Evolutionary conservation across 306 rosid genomes (phyloP).

Genomic region (Malus fusca): DNA sequence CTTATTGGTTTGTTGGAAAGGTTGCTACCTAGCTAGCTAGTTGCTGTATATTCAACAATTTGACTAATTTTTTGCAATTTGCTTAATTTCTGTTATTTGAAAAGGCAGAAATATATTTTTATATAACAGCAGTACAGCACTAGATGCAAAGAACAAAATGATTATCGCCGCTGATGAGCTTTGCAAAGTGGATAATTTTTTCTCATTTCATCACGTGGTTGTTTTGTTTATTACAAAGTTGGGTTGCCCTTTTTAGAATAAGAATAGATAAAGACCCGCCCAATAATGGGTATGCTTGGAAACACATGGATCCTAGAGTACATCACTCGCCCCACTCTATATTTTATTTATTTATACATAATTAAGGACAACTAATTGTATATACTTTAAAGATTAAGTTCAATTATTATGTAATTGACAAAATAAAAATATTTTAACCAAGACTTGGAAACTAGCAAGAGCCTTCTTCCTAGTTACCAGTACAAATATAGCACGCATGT

Average conservation of each 20-base stretch:
- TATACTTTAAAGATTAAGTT: not conserved
- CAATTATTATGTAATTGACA: constrained; percentile 2
- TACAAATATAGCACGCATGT: constrained; percentile 20
- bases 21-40: not conserved
- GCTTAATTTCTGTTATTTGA: not conserved
- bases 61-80: not conserved
- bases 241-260: not conserved
- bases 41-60: not conserved
- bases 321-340: not conserved
- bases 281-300: not conserved
- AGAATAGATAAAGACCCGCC: not conserved
- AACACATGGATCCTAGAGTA: not conserved
- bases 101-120: not conserved
- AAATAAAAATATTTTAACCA: no score
- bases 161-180: not conserved
- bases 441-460: not conserved
- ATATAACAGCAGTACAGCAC: not conserved
- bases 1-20: not conserved
- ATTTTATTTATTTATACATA: not conserved
- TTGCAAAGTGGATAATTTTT: not conserved
- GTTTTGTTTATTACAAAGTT: not conserved
- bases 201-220: not conserved
- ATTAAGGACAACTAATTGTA: not conserved
- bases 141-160: not conserved
- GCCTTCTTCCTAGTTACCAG: not conserved